Base-by-base conservation (phyloP, 805 yeast genomes). In the Zygotorulaspora florentina region DNA sequence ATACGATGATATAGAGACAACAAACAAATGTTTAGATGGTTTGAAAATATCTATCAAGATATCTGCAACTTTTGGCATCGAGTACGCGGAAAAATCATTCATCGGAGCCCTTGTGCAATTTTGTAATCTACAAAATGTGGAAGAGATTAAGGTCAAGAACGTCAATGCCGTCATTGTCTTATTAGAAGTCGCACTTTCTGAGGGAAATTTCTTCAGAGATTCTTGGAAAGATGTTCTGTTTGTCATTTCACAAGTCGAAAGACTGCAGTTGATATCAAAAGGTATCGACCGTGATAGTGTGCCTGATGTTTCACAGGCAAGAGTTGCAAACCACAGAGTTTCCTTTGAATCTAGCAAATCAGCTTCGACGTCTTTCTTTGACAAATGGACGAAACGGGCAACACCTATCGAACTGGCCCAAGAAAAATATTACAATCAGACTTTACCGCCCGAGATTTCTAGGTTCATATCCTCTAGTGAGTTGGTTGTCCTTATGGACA, bases 31-130 rank as follows among this genome's bases (percentile, higher is more conserved):
- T 55, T 68, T 93, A 43, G 96, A 87, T 53, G 99, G 99, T 17
- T 78, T 93, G 54, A 83, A 83, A 56, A 69, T 88, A 29, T 82
- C 96, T 1, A 81, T 89, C 42, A 81, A 84, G 40, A 85, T 95
- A 45, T 79, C 98, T 1, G 81, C 96, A 50, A 76, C 84, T 62
- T 90, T 88, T 63, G 91, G 83, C 39, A 70, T 89, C 40, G 89
- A 83, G 43, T 81, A 87, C 57, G 95, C 97, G 0, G 79, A 93
- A 60, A 80, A 85, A 10, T 87, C 98, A 1, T 93, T 91, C 63
- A 80, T 95, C 49, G 85, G 95, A 45, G 95, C 96, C 0, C 73
- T 93, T 55, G 83, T 88, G 28, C 96, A 90, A 64, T 90, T 88
- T 59, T 81, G 91, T 43, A 85, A 86, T 56, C 70, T 91, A 50